Conservation (phyloP, 2,329 filamentous ascomycete genomes). For the Fusarium mexicanum region DNA sequence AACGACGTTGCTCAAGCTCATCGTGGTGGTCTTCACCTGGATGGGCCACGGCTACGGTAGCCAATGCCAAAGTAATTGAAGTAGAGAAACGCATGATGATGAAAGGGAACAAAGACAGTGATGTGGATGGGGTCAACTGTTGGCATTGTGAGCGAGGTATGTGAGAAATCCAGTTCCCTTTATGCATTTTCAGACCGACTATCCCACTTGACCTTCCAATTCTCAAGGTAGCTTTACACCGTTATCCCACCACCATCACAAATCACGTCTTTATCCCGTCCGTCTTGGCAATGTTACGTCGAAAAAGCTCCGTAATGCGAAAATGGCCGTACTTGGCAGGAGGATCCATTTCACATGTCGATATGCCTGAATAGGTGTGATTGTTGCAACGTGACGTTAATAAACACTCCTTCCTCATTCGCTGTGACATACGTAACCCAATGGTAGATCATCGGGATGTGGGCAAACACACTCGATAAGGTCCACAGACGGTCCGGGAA, state of each 20-base stretch:
- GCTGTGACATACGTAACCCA: background rate
- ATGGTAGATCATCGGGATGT: background rate
- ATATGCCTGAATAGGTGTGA: background rate
- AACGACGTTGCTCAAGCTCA: background rate
- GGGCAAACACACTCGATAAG: background rate
- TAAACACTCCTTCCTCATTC: background rate
- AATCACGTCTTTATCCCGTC: background rate
- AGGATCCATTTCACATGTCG: background rate
- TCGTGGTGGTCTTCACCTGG: slow-evolving; percentile 4
- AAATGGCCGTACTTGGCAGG: background rate
- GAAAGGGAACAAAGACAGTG: background rate
- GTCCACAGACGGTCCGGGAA: background rate
- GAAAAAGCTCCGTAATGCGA: background rate
- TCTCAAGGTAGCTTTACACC: background rate
- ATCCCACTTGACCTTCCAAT: background rate
- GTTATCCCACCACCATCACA: background rate
- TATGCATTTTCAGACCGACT: background rate
- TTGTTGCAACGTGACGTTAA: background rate
- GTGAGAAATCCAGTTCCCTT: background rate
- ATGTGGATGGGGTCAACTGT: background rate
- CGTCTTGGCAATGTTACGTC: slow-evolving; percentile 9
- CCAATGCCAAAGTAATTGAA: background rate
- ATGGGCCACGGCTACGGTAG: background rate
- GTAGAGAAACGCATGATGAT: background rate
- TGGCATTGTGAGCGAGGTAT: no score